phyloP scores from a whole-genome alignment of 2,329 filamentous ascomycete species.

The Fusarium pseudocircinatum region DNA sequence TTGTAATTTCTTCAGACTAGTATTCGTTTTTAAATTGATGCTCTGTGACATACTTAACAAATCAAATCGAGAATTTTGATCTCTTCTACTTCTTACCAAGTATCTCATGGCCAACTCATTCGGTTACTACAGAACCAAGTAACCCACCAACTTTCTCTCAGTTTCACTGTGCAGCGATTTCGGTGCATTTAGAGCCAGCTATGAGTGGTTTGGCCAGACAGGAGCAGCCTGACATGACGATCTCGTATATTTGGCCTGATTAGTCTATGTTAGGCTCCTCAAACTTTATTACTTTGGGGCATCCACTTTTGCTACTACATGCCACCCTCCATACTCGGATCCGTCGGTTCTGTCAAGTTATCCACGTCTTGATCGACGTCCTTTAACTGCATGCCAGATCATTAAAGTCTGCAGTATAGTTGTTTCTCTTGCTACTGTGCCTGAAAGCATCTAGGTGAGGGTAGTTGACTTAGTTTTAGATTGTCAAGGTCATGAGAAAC shows the following conservation, averaged over 20 bases:
- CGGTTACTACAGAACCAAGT: too few relatives aligned
- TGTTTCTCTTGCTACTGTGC: neutral
- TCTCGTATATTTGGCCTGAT: neutral
- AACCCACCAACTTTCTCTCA: too few relatives aligned
- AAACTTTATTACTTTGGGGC: neutral
- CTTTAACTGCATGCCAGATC: neutral
- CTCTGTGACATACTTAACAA: neutral
- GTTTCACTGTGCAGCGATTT: too few relatives aligned
- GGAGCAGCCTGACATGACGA: neutral
- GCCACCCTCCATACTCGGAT: neutral
- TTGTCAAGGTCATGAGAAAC: too few relatives aligned
- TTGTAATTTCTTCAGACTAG: neutral
- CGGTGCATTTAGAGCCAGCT: neutral
- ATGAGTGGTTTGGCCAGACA: rapidly evolving
- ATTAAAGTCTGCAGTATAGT: neutral
- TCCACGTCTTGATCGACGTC: too few relatives aligned
- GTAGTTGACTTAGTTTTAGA: neutral
- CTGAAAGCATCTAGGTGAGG: neutral
- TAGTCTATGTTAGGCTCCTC: neutral
- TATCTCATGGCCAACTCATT: neutral
- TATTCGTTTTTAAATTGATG: too few relatives aligned
- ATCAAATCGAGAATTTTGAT: too few relatives aligned
- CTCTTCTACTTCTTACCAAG: too few relatives aligned
- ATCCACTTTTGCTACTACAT: neutral
- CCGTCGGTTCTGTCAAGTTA: neutral